Evolutionary conservation across 2,329 filamentous ascomycete species (phyloP).

Genomic region (Colletotrichum filicis): DNA sequence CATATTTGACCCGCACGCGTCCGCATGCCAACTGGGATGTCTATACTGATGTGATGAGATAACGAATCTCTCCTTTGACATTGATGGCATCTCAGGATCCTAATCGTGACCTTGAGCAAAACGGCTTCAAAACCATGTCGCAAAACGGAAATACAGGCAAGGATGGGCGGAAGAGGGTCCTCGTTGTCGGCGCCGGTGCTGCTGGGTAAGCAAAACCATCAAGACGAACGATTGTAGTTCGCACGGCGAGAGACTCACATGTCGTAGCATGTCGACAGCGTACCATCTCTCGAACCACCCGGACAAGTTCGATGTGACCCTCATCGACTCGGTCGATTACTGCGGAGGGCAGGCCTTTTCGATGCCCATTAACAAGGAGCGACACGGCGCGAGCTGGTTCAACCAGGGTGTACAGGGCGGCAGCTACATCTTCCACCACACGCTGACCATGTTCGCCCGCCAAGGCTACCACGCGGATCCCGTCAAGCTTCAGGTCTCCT

Average conservation of each 20-base stretch:
- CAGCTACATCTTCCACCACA: conserved; percentile 69
- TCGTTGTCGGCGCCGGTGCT: conserved; percentile 54
- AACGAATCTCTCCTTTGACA: neutral
- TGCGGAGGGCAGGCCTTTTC: conserved; percentile 73
- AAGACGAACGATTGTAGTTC: too few relatives aligned
- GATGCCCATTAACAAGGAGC: conserved; percentile 67
- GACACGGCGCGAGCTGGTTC: conserved; percentile 69
- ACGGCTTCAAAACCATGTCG: conserved; percentile 23
- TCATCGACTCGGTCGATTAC: conserved; percentile 67
- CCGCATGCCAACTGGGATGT: neutral
- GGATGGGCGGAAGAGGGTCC: conserved; percentile 44
- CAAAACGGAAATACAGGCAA: conserved; percentile 26
- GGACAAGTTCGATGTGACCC: conserved; percentile 68
- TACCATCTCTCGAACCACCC: conserved; percentile 69
- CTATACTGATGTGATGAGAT: too few relatives aligned
- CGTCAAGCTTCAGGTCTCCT: conserved; percentile 70
- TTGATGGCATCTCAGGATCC: conserved; percentile 7
- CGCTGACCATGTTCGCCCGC: conserved; percentile 68
- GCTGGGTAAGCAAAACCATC: conserved; percentile 43
- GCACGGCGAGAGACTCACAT: neutral
- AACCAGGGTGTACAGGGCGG: conserved; percentile 73
- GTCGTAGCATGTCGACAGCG: conserved; percentile 62
- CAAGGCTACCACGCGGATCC: conserved; percentile 60
- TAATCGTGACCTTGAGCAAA: conserved; percentile 27
- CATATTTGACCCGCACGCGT: conserved; percentile 15